Base-by-base conservation (phyloP, 768 basidiomycete species). In the Tylopilus vinaceipallidus region DNA sequence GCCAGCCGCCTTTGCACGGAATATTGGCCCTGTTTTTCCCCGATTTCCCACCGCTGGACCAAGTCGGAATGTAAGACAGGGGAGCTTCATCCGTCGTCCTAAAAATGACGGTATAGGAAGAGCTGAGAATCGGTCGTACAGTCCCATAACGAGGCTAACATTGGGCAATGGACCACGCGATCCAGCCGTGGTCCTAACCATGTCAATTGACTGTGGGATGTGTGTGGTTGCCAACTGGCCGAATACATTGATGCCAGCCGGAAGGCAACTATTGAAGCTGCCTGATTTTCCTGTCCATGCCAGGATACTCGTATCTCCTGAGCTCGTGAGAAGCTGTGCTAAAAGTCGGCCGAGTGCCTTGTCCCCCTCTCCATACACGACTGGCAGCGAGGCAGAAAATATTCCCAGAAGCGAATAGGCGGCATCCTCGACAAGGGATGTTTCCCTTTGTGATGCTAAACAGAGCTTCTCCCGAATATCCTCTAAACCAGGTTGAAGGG, bases 221-320 rank as follows among this genome's bases (percentile, higher is more conserved):
- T 42, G 26, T 8, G 43, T 12, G 3, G 42, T 26, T 2, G 49
- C 33, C 11, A 12, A 23, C 3, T 16, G 17, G 11, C 2, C 20
- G 29, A 32, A 52, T 8, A 37, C 49, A 2, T 19, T 17, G 26
- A 52, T 47, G 27, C n/a, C 19, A 34, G 30, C 20, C 13, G 50
- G 50, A 6, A 52, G 33, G 20, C 45, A 52, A 10, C 39, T 52
- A 29, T 53, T 53, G 32, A 33, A 44, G 7, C 17, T 23, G n/a
- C 38, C 33, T 0, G 52, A 38, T n/a, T 40, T 14, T 22, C 52
- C 52, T 6, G 16, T 50, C 52, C 52, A 50, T 40, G 48, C 48
- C 2, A 53, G 52, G 22, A 53, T 33, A 11, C 41, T 43, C 20
- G 10, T n/a, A 6, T 53, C 42, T 33, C 52, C 48, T 1, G 47